phyloP scores from a whole-genome alignment of 805 yeast genomes.

The Candida manassasensis region DNA sequence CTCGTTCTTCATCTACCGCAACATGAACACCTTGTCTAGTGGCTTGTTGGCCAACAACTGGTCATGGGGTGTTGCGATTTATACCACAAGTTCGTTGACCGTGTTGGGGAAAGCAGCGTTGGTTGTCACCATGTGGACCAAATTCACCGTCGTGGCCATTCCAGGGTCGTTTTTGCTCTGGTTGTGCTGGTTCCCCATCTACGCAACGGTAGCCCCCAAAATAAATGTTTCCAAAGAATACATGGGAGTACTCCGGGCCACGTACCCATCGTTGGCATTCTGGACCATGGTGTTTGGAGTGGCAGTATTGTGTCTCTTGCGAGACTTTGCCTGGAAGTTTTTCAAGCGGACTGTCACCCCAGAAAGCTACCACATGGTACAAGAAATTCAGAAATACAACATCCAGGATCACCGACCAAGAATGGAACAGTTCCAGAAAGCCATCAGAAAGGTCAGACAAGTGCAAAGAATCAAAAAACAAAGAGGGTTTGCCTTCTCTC shows the following conservation, averaged over 20 bases:
- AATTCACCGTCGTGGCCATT: slow-evolving; percentile 83
- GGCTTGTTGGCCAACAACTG: slow-evolving; percentile 84
- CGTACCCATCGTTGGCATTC: slow-evolving; percentile 73
- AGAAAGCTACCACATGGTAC: slow-evolving; percentile 90
- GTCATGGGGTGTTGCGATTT: slow-evolving; percentile 91
- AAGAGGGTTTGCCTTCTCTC: slow-evolving; percentile 97
- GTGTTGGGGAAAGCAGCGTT: slow-evolving; percentile 94
- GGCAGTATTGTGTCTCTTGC: slow-evolving; percentile 69
- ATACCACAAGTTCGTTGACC: slow-evolving; percentile 81
- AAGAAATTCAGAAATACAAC: slow-evolving; percentile 93
- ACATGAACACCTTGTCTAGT: slow-evolving; percentile 58
- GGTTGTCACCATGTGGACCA: slow-evolving; percentile 90
- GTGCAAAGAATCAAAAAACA: slow-evolving; percentile 97
- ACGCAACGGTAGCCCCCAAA: slow-evolving; percentile 79
- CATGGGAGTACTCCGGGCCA: slow-evolving; percentile 68
- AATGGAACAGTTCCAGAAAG: slow-evolving; percentile 93
- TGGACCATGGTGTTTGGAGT: slow-evolving; percentile 81
- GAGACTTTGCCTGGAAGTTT: slow-evolving; percentile 94
- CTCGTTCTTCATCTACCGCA: slow-evolving; percentile 59
- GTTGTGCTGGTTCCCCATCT: slow-evolving; percentile 82
- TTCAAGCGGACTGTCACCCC: slow-evolving; percentile 90
- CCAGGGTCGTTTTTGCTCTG: slow-evolving; percentile 89
- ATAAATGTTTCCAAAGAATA: slow-evolving; percentile 80
- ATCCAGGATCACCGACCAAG: slow-evolving; percentile 94
- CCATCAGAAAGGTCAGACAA: slow-evolving; percentile 94